Evolutionary conservation across 306 rosid species (phyloP).

Genomic region (Quercus dentata): DNA sequence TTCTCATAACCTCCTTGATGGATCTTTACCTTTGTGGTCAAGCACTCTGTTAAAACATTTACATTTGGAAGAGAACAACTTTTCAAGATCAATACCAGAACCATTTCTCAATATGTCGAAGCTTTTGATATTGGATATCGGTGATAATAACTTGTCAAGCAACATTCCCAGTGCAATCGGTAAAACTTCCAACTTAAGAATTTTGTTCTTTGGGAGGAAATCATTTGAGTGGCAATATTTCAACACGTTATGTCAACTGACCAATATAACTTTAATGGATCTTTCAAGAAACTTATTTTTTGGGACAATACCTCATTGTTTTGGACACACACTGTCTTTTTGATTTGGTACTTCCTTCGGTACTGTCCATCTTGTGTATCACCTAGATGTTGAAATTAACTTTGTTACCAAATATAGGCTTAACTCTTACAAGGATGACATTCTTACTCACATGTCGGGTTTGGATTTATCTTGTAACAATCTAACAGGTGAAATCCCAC

Average conservation of each 20-base stretch:
- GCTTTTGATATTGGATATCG: neutral
- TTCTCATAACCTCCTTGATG: neutral
- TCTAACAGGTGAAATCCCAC: neutral
- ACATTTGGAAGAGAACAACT: too few relatives aligned
- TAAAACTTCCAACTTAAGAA: too few relatives aligned
- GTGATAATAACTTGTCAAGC: too few relatives aligned
- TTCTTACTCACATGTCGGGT: neutral
- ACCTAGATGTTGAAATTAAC: neutral
- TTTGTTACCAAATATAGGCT: neutral
- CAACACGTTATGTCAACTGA: too few relatives aligned
- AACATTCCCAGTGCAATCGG: too few relatives aligned
- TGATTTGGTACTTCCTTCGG: rapidly evolving
- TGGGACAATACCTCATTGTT: neutral
- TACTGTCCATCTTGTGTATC: rapidly evolving
- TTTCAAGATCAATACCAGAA: neutral
- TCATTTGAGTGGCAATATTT: too few relatives aligned
- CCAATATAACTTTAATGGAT: too few relatives aligned
- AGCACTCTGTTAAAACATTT: neutral
- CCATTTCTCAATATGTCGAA: neutral
- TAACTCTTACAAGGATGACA: neutral
- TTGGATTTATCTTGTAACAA: slow-evolving; percentile 8
- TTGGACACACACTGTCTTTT: neutral
- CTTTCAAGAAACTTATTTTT: too few relatives aligned
- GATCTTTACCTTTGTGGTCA: neutral
- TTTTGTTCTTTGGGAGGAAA: too few relatives aligned